phyloP scores from a whole-genome alignment of 1,284 basidiomycete genomes.

The Trichosporon sp. region DNA sequence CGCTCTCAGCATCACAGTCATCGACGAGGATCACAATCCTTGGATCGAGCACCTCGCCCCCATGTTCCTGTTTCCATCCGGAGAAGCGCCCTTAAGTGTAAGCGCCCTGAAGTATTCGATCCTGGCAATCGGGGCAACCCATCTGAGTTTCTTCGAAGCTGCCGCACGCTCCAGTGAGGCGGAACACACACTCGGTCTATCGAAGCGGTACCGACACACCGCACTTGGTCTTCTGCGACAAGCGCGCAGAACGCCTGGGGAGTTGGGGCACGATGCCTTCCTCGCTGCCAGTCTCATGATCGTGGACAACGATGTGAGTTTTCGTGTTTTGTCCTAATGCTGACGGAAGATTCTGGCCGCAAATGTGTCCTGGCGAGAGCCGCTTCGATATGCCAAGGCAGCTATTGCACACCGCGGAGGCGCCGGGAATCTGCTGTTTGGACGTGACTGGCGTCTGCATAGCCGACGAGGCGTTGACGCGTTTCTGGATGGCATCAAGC shows the following conservation, averaged over 20 bases:
- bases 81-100: slow-evolving; percentile 24
- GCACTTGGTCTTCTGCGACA: slow-evolving; percentile 27
- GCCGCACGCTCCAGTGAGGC: slow-evolving; percentile 5
- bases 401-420: slow-evolving; percentile 31
- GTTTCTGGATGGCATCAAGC: slow-evolving; percentile 22
- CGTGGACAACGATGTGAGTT: slow-evolving; percentile 29
- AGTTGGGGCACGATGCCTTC: slow-evolving; percentile 32
- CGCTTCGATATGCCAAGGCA: slow-evolving; percentile 23
- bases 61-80: slow-evolving; percentile 33
- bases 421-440: slow-evolving; percentile 27
- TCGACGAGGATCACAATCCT: slow-evolving; percentile 37
- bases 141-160: slow-evolving; percentile 21
- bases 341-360: slow-evolving; percentile 30
- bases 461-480: slow-evolving; percentile 31
- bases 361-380: slow-evolving; percentile 31
- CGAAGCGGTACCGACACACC: slow-evolving; percentile 24
- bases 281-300: slow-evolving; percentile 27
- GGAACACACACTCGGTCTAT: slow-evolving; percentile 20
- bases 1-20: slow-evolving; percentile 37
- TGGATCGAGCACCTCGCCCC: slow-evolving; percentile 38
- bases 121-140: slow-evolving; percentile 35
- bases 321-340: not conserved
- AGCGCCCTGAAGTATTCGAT: slow-evolving; percentile 32
- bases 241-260: slow-evolving; percentile 20
- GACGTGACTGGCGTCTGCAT: slow-evolving; percentile 14